phyloP scores from a whole-genome alignment of 2,329 filamentous ascomycete genomes.

The Bipolaris cookei region DNA sequence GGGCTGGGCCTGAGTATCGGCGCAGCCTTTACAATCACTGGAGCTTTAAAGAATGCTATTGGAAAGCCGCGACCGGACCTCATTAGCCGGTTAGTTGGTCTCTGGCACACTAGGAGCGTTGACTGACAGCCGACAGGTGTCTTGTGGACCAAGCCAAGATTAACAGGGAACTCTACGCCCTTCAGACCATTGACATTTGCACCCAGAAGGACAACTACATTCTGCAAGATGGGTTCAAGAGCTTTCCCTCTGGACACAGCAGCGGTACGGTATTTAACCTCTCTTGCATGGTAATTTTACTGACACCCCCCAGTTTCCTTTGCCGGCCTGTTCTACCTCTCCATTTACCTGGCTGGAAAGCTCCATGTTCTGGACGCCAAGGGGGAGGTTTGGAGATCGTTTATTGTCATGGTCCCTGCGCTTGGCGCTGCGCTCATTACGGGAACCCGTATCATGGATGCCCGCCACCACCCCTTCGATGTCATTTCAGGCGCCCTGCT shows the following conservation, averaged over 20 bases:
- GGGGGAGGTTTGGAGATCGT: constrained; percentile 65
- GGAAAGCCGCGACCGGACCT: constrained; percentile 66
- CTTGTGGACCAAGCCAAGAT: constrained; percentile 16
- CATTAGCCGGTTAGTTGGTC: constrained; percentile 57
- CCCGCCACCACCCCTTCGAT: constrained; percentile 66
- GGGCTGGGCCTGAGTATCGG: constrained; percentile 62
- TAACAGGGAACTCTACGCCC: constrained; percentile 10
- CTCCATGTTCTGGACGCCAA: constrained; percentile 65
- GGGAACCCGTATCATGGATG: constrained; percentile 66
- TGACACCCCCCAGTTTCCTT: constrained; percentile 57
- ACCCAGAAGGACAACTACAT: constrained; percentile 57
- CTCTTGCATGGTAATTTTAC: constrained; percentile 10
- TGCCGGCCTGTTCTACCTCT: constrained; percentile 65
- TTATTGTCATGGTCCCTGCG: constrained; percentile 61
- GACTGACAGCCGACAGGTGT: constrained; percentile 26
- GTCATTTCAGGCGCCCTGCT: constrained; percentile 63
- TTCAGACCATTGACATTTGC: constrained; percentile 54
- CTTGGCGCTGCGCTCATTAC: constrained; percentile 63
- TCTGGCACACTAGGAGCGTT: background rate
- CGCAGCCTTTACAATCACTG: constrained; percentile 63
- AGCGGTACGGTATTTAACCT: constrained; percentile 51
- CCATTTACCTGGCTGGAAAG: constrained; percentile 65
- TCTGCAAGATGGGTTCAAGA: constrained; percentile 65
- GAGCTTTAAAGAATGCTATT: constrained; percentile 64
- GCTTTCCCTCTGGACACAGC: constrained; percentile 64